These are phyloP conservation scores for Thecaphora frezii DNA, from an alignment of 1,284 basidiomycete genomes.

Conservation along the genomic window DNA sequence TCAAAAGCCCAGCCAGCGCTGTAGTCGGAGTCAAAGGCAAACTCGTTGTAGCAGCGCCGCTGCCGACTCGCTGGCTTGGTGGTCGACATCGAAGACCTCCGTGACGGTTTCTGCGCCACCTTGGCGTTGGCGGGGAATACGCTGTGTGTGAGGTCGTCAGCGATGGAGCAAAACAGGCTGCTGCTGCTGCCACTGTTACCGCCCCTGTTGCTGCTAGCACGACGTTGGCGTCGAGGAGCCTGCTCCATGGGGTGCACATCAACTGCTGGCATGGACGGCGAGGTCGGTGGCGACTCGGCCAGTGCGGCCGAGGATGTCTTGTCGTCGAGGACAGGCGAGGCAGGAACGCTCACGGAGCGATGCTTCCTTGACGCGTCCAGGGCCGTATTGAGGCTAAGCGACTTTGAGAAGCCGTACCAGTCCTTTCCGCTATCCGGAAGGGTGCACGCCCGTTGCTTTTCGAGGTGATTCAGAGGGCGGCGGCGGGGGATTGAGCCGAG, in stretches of 20 bases:
- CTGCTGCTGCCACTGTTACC: neutral
- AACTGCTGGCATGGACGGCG: neutral
- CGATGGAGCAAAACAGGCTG: neutral
- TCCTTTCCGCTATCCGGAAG: neutral
- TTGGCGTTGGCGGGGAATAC: neutral
- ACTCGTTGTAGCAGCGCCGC: neutral
- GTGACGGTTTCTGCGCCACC: too few species aligned
- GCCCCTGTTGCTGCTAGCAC: neutral
- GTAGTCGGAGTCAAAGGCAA: neutral
- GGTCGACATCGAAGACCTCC: neutral
- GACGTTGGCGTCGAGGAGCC: too few species aligned
- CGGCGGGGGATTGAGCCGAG: neutral
- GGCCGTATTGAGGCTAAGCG: neutral
- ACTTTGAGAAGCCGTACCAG: neutral
- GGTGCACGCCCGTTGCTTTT: neutral
- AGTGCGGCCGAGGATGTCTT: neutral
- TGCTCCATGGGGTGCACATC: too few species aligned
- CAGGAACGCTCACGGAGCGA: neutral
- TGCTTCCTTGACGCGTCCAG: neutral
- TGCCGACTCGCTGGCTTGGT: neutral
- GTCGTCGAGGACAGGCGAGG: neutral
- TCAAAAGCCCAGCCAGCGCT: conserved; percentile 1
- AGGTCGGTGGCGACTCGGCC: neutral
- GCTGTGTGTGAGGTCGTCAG: neutral
- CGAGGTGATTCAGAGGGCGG: neutral